A percentile compares a stretch with the other conserved stretches of the same genome.
Evolutionary conservation across 2,329 filamentous ascomycete genomes (phyloP).

Genomic region (Fusarium sp.): DNA sequence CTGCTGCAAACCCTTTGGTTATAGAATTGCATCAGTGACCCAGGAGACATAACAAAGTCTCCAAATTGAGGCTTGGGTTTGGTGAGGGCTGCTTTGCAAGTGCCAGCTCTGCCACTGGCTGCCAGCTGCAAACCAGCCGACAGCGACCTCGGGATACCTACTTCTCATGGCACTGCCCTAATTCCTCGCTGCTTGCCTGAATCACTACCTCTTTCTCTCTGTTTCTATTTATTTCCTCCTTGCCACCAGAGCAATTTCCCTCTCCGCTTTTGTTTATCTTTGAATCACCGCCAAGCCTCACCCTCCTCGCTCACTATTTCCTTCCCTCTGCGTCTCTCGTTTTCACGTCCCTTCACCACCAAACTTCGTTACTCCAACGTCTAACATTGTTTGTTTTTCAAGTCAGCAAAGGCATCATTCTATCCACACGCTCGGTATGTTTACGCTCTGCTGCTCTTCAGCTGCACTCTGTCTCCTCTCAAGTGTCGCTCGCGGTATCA

Average conservation of each 20-base stretch:
- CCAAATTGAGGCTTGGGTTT: too few species aligned
- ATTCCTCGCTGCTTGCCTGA: conserved; percentile 25
- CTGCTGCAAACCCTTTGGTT: not conserved
- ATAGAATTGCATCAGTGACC: not conserved
- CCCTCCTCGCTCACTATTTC: conserved; percentile 20
- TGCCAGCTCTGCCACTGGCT: conserved; percentile 23
- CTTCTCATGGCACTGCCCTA: not conserved
- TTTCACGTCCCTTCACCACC: conserved; percentile 22
- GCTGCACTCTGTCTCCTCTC: not conserved
- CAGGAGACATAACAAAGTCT: too few species aligned
- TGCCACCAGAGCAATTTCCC: conserved; percentile 2
- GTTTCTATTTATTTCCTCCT: not conserved
- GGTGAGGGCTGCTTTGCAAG: conserved; percentile 3
- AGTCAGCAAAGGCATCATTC: conserved; percentile 24
- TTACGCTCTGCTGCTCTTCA: not conserved
- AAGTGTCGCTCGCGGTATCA: conserved; percentile 3
- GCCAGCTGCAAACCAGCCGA: conserved; percentile 31
- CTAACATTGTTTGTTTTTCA: conserved; percentile 32
- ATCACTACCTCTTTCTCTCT: conserved; percentile 34
- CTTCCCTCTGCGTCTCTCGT: conserved; percentile 28
- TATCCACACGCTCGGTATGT: conserved; percentile 32
- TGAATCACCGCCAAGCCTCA: conserved; percentile 19
- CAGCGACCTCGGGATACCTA: conserved; percentile 10
- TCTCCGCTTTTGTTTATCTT: conserved; percentile 24
- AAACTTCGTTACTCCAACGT: conserved; percentile 30